Base-by-base conservation (phyloP, 768 basidiomycete species). In the Boletus pseudopeckii region DNA sequence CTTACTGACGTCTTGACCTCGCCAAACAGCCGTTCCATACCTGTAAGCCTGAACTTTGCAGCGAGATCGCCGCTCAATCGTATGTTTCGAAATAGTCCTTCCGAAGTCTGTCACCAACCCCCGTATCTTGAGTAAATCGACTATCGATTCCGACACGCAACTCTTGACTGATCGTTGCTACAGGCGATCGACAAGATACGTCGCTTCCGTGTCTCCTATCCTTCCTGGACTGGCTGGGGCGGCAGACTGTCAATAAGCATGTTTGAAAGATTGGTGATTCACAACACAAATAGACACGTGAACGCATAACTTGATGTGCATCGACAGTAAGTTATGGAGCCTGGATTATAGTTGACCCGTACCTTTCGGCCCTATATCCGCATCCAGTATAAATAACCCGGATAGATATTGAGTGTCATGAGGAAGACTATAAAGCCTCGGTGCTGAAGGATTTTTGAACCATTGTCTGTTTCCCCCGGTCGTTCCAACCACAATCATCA, bases 71-170 rank as follows among this genome's bases (percentile, higher is more conserved):
- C 20, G 8, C 28, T 20, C 11, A 37, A 3, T 22, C 14, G 24
- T 46, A 17, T 18, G 10, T 43, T 36, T 42, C 34, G 56, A 38
- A 54, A 49, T 43, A 72, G 88, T 88, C 33, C 76, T 91, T 34
- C 77, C 88, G 17, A 92, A 91, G 74, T 86, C 85, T 11, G 88
- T 90, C 37, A 90, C 82, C 7, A 73, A 79, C 49, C 63, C 74
- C 50, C 83, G 89, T 32, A 85, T 90, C 62, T 65, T 74, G 39
- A 61, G 79, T 79, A 58, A 52, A 75, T 71, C 34, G 14, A 36
- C 15, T 14, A 22, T 39, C 17, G 20, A 5, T 18, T 5, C 18
- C 39, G 18, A 20, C 45, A 26, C 39, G 7, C 7, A 13, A 32
- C 20, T 7, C 8, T 30, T 10, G n/a, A 30, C 38, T 52, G 42